Conservation (phyloP, 768 basidiomycete species). For the Lentinus brumalis region DNA sequence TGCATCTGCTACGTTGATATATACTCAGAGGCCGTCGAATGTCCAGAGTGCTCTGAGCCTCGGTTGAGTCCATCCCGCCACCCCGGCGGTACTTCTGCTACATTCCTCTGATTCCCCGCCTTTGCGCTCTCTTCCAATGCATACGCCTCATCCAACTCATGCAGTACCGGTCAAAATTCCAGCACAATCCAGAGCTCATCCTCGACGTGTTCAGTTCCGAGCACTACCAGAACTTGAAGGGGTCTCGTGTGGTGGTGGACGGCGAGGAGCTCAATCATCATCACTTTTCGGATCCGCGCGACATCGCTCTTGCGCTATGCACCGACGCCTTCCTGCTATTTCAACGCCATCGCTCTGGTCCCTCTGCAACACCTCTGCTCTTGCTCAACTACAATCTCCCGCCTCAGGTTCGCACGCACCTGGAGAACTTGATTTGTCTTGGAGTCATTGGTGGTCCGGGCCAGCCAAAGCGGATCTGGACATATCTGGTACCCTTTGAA, state of each 20-base stretch:
- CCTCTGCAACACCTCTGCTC: conserved; percentile 41
- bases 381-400: conserved; percentile 45
- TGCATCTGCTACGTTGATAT: conserved; percentile 42
- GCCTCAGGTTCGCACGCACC: conserved; percentile 32
- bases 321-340: conserved; percentile 45
- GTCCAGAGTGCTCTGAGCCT: conserved; percentile 39
- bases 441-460: conserved; percentile 32
- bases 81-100: conserved; percentile 37
- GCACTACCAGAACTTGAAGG: conserved; percentile 31
- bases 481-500: conserved; percentile 29
- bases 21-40: conserved; percentile 29
- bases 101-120: conserved; percentile 41
- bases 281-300: conserved; percentile 39
- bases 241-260: conserved; percentile 29
- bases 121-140: conserved; percentile 30
- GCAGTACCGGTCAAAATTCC: conserved; percentile 28
- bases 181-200: conserved; percentile 20
- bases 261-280: conserved; percentile 24
- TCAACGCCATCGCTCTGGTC: conserved; percentile 25
- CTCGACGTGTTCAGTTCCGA: conserved; percentile 40
- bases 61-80: conserved; percentile 25
- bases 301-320: conserved; percentile 44
- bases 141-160: conserved; percentile 24
- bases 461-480: conserved; percentile 26
- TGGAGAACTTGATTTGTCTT: conserved; percentile 24